These are phyloP conservation scores for Paraglomus occultum DNA, from an alignment of 192 early-diverging fungal species.

Conservation along the genomic window DNA sequence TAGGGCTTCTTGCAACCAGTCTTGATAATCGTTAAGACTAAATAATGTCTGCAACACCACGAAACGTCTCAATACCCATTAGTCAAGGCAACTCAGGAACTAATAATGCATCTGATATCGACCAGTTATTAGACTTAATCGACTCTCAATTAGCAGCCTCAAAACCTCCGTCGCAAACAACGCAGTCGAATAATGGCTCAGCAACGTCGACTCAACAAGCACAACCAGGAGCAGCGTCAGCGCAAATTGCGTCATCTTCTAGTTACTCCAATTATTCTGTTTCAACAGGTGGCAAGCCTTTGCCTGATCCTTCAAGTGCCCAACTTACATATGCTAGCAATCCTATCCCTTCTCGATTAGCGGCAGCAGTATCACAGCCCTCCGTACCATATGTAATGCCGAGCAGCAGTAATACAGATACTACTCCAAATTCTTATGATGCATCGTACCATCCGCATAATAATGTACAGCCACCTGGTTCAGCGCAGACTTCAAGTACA, in stretches of 20 bases:
- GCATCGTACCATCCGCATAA: no score
- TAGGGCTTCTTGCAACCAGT: background rate
- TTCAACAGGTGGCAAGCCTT: background rate
- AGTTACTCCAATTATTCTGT: background rate
- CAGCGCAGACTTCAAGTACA: no score
- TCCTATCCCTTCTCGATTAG: background rate
- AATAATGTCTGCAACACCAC: conserved; percentile 25
- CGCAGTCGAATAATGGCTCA: background rate
- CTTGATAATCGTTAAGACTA: background rate
- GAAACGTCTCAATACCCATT: conserved; percentile 11
- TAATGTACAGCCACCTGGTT: no score
- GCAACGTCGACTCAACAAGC: background rate
- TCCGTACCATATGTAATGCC: no score
- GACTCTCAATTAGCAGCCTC: conserved; percentile 10
- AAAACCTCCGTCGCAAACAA: background rate
- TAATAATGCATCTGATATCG: background rate
- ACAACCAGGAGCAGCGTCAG: background rate
- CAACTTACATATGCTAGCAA: background rate
- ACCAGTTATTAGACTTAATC: conserved; percentile 18
- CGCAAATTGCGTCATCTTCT: no score
- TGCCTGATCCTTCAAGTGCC: background rate
- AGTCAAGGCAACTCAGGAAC: background rate
- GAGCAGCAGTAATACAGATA: no score
- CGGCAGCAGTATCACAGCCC: no score
- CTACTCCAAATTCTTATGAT: no score